Base-by-base conservation (phyloP, 2,329 filamentous ascomycete species). In the Ustilaginoidea virens region DNA sequence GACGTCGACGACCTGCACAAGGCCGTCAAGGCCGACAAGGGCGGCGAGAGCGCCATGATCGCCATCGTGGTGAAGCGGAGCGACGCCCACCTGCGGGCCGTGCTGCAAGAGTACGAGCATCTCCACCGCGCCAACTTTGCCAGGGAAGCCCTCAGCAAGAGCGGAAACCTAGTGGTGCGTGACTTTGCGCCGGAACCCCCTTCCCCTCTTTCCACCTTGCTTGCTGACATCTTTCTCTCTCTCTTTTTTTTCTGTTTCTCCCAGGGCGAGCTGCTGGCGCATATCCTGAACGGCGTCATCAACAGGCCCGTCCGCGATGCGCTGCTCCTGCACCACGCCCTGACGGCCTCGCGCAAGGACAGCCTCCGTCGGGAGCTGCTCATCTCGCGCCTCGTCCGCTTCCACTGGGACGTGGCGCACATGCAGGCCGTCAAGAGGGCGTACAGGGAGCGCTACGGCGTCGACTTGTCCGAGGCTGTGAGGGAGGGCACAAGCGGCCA, bases 251-350 rank as follows among this genome's bases (percentile, higher is more conserved):
- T 17, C 30, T 25, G 10, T 17, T 5, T 31, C 18, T 6, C 5
- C 27, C 41, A 94, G 86, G 90, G 90, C 38, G 90, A 98, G 58
- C 74, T 92, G 13, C 73, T 96, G 21, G 82, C 85, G 0, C 90
- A 96, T 53, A 82, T 96, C 42, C 76, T 98, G 46, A 94, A 96
- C 56, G 90, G 90, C 44, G 75, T 92, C 33, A 92, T 96, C 59
- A 96, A 96, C 58, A 80, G 80, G 34, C 86, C 90, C 5, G 83
- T 92, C 37, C 81, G 90, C 31, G 90, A 96, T 51, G 83, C 87
- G 3, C 67, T 94, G 21, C 74, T 96, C 3, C 63, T 98, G 2
- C 76, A 92, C 52, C 90, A 96, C 57, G 87, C 90, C 2, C 73
- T 96, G 39, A 78, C 74, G 13, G 69, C 78, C 25, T 76, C 77